Evolutionary conservation across 306 rosid species (phyloP).

Genomic region (Cyclanthera cordifolia): DNA sequence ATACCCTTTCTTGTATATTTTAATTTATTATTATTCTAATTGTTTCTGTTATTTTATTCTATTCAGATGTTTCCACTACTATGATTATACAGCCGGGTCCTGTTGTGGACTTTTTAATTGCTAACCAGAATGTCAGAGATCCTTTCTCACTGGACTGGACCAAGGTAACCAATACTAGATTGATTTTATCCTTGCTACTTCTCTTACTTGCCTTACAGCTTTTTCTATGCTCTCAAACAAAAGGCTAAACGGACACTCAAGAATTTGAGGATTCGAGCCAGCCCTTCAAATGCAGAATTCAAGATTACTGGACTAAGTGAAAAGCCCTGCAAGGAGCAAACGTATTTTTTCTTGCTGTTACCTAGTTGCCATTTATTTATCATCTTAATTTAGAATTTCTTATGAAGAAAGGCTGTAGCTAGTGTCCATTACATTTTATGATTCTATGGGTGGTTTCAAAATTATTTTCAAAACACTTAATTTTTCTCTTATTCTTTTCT

Average conservation of each 20-base stretch:
- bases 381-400: neutral
- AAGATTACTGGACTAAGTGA: constrained; percentile 88
- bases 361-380: neutral
- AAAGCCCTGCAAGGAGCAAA: constrained; percentile 55
- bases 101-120: constrained; percentile 75
- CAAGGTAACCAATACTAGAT: constrained; percentile 36
- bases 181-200: neutral
- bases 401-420: neutral
- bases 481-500: neutral
- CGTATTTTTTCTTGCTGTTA: constrained; percentile 21
- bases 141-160: constrained; percentile 65
- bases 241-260: constrained; percentile 78
- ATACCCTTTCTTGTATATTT: neutral
- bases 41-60: neutral
- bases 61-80: constrained; percentile 78
- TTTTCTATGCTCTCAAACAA: neutral
- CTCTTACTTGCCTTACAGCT: neutral
- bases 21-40: neutral
- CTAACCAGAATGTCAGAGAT: constrained; percentile 65
- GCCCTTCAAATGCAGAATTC: constrained; percentile 59
- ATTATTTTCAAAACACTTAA: neutral
- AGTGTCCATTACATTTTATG: neutral
- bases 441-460: neutral
- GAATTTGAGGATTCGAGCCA: constrained; percentile 60
- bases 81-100: constrained; percentile 85